Evolutionary conservation across 2,329 filamentous ascomycete species (phyloP), one percentile per base, ranked within the genome.

Genomic region (Stagonosporopsis chrysanthemi): DNA sequence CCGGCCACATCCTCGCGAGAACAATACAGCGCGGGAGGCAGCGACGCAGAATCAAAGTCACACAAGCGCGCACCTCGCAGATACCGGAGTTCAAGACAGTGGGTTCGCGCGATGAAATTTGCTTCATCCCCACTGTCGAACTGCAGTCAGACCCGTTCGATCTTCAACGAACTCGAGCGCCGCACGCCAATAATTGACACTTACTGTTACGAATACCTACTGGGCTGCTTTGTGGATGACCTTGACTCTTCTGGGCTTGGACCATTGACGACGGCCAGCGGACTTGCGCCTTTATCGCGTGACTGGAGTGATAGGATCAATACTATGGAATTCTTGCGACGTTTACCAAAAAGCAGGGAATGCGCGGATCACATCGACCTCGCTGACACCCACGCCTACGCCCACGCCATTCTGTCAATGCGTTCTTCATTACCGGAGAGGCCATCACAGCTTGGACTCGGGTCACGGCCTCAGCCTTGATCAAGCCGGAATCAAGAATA

Each of bases 1-100:
- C 65, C 68, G 63, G 46, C 43, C 28, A 35, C 46, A 33, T 48
- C 53, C 61, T 61, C 56, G 52, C 52, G 52, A 66, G 51, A 61
- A 61, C 55, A 56, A 45, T 57, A 50, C 58, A 43, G 58, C 57
- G 55, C 61, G 33, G 42, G 8, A 53, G 47, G 61, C 39, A 59
- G 35, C 45, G 47, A 14, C 31, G 44, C 48, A 46, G 51, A 58
- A 43, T 63, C 57, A 55, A 58, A 61, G 58, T 67, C 65, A 62
- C 60, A 52, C 56, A 56, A 43, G 60, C 59, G 51, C 52, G 48
- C 58, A 63, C 46, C 50, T 53, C 35, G 33, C 35, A 53, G 45
- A 53, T 50, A 41, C 41, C 55, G 11, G 28, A 50, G 49, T 50
- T 50, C 53, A 49, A 53, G 44, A 45, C 50, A 58, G 55, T 58